Evolutionary conservation across 352 stramenopile species (phyloP), one percentile per base, ranked within the genome.

Genomic region (Pythium folliculosum): DNA sequence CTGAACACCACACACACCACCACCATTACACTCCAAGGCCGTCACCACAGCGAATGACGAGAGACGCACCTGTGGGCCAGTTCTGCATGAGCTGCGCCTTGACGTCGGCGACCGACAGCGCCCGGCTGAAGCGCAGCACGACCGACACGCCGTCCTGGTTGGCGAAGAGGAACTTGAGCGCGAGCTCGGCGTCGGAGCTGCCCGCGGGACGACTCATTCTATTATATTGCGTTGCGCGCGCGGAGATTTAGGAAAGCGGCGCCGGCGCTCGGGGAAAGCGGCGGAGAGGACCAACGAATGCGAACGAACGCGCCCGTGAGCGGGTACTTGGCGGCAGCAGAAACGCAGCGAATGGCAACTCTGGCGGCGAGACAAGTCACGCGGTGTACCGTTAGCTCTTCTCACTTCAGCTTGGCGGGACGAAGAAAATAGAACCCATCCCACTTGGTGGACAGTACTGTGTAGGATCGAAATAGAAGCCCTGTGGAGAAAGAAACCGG

Each of bases 101-200:
- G 63, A 91, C 82, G 30, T 82, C 66, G 9, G 75, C 64, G 51
- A 94, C 82, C 2, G 76, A 68, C 58, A 76, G 63, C 32, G 53
- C 56, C 69, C 76, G 87, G 44, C 72, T 51, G 67, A 91, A 92
- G 14, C 65, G 67, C 57, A 95, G 69, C 62, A 86, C 71, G 27
- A 92, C 79, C 57, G 83, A 67, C 49, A 91, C 81, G 60, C 85
- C 85, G 54, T 95, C 88, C 51, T 89, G 77, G 70, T 94, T 92
- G 32, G 88, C 88, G 66, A 95, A 95, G 25, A 95, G 78, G 62
- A 95, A 95, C 71, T 91, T 92, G 65, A 95, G 78, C 62, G 63
- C 60, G 47, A 95, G 71, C 63, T 88, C 82, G 51, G 79, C 64
- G 27, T 70, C 77, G 17, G 66, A 71, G 70, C 78, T 90, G 45